Evolutionary conservation across 345 rosid species (phyloP).

Genomic region (Garcia nutans): DNA sequence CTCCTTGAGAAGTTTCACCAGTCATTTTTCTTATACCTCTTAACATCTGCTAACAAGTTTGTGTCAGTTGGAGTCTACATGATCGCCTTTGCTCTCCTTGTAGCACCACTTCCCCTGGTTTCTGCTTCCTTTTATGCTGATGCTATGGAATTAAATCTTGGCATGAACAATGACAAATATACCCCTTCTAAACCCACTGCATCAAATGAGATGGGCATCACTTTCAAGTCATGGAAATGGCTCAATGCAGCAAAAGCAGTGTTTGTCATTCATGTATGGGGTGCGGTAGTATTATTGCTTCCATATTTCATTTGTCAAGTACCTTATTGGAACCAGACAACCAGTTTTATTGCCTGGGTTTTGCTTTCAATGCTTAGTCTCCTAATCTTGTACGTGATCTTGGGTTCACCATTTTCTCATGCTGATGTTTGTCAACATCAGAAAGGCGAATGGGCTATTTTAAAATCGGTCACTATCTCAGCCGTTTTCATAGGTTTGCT

Average conservation of each 20-base stretch:
- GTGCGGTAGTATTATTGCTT: slow-evolving; percentile 59
- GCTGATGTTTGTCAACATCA: slow-evolving; percentile 26
- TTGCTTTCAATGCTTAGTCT: slow-evolving; percentile 53
- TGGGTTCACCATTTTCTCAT: slow-evolving; percentile 44
- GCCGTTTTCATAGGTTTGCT: slow-evolving; percentile 71
- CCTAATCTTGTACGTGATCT: slow-evolving; percentile 38
- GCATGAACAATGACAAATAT: slow-evolving; percentile 26
- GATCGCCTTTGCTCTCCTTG: slow-evolving; percentile 87
- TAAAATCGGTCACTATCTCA: slow-evolving; percentile 84
- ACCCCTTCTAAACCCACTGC: slow-evolving; percentile 9
- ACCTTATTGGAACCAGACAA: slow-evolving; percentile 50
- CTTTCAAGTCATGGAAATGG: slow-evolving; percentile 75
- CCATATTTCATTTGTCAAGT: slow-evolving; percentile 66
- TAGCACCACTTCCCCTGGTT: slow-evolving; percentile 84
- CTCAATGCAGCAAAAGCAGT: slow-evolving; percentile 68
- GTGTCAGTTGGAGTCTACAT: slow-evolving; percentile 95
- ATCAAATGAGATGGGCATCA: slow-evolving; percentile 22
- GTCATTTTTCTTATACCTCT: slow-evolving; percentile 82
- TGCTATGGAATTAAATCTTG: slow-evolving; percentile 37
- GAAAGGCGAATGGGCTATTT: slow-evolving; percentile 55
- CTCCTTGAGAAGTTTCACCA: slow-evolving; percentile 98
- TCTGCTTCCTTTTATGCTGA: slow-evolving; percentile 81
- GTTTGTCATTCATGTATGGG: slow-evolving; percentile 66
- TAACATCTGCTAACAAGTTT: slow-evolving; percentile 82
- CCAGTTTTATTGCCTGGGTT: slow-evolving; percentile 56